phyloP scores from a whole-genome alignment of 345 rosid species.

The Hibiscus syriacus region DNA sequence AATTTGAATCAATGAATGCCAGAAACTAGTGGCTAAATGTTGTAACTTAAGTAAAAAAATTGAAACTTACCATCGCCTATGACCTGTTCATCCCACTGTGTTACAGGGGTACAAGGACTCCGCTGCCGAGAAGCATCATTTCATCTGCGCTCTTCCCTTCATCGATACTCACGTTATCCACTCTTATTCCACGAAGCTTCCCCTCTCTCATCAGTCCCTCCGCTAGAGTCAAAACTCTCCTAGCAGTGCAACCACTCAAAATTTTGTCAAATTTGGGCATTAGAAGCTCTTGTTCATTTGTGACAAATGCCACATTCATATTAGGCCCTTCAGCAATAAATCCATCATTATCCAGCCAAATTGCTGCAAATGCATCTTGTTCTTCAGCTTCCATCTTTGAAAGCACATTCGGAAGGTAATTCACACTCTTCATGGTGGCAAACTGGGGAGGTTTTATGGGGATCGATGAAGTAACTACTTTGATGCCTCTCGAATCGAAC shows the following conservation, averaged over 20 bases:
- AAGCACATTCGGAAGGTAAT: too few relatives aligned
- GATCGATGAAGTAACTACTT: too few relatives aligned
- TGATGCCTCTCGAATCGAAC: conserved; percentile 35
- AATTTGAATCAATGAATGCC: background rate
- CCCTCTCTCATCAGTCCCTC: conserved; percentile 50
- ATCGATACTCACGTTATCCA: too few relatives aligned
- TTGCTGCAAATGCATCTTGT: conserved; percentile 62
- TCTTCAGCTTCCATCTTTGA: too few relatives aligned
- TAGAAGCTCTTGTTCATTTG: too few relatives aligned
- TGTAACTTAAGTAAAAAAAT: background rate
- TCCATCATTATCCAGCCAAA: conserved; percentile 72
- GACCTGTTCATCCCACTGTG: conserved; percentile 66
- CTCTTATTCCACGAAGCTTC: conserved; percentile 39
- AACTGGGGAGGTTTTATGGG: too few relatives aligned
- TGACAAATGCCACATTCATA: too few relatives aligned
- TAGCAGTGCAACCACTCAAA: conserved; percentile 83
- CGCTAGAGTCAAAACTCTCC: conserved; percentile 59
- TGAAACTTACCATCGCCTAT: too few relatives aligned
- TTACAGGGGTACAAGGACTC: conserved; percentile 60
- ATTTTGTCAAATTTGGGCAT: conserved; percentile 64
- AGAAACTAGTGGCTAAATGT: background rate
- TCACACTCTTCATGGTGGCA: too few relatives aligned
- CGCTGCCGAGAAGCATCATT: too few relatives aligned
- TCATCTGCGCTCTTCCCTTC: too few relatives aligned
- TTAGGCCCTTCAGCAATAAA: conserved; percentile 92